These are phyloP conservation scores for Ceratobasidium sp. DNA, from an alignment of 1,284 basidiomycete genomes.

Conservation along the genomic window DNA sequence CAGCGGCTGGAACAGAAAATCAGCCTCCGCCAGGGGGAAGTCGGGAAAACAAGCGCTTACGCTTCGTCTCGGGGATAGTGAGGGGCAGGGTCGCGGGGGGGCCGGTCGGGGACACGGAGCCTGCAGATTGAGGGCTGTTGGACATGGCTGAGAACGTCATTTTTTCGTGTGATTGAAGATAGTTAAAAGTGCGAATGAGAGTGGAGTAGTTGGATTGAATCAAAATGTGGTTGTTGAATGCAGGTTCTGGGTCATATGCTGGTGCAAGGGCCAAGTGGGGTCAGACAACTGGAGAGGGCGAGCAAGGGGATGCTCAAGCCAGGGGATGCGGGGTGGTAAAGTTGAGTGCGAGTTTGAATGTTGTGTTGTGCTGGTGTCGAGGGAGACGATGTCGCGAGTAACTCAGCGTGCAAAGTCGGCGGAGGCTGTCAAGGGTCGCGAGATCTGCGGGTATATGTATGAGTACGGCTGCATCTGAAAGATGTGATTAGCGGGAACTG, in stretches of 20 bases:
- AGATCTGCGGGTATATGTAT: slow-evolving; percentile 67
- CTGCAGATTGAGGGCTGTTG: slow-evolving; percentile 41
- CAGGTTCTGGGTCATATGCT: slow-evolving; percentile 64
- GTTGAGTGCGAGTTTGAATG: slow-evolving; percentile 34
- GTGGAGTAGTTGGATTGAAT: slow-evolving; percentile 40
- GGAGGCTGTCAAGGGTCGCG: slow-evolving; percentile 95
- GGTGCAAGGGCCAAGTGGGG: slow-evolving; percentile 48
- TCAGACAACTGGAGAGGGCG: slow-evolving; percentile 47
- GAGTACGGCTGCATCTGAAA: neutral
- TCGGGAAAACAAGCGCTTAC: slow-evolving; percentile 52
- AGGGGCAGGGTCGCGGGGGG: slow-evolving; percentile 65
- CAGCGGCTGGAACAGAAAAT: slow-evolving; percentile 38
- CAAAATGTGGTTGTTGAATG: slow-evolving; percentile 26
- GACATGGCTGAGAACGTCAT: slow-evolving; percentile 36
- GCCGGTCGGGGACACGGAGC: slow-evolving; percentile 57
- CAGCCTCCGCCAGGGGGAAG: slow-evolving; percentile 36
- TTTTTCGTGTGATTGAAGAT: slow-evolving; percentile 25
- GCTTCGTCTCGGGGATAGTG: slow-evolving; percentile 60
- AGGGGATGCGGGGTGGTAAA: slow-evolving; percentile 47
- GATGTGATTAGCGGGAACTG: slow-evolving; percentile 3
- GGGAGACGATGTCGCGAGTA: slow-evolving; percentile 55
- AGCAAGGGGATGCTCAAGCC: slow-evolving; percentile 49
- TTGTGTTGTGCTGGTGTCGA: slow-evolving; percentile 30
- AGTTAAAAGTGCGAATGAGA: slow-evolving; percentile 29
- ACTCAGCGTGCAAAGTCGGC: slow-evolving; percentile 60